Evolutionary conservation across 1,139 yeast genomes (phyloP).

Genomic region (Geotrichum macrosporum): DNA sequence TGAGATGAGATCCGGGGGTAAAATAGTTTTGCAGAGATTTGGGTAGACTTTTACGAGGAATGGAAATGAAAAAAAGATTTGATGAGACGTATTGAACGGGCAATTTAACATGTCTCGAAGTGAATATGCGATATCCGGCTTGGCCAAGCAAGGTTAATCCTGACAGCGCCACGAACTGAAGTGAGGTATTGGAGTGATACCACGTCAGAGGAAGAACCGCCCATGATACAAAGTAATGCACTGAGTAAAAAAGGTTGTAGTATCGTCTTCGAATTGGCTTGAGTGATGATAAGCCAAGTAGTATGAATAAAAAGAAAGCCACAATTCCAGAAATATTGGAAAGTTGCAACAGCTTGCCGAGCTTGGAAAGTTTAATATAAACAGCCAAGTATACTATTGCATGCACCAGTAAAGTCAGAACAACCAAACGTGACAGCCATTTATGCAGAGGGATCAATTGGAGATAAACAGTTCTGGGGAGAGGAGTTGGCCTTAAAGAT

Average conservation of each 20-base stretch:
- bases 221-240: slow-evolving; percentile 70
- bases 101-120: slow-evolving; percentile 39
- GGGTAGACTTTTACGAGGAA: slow-evolving; percentile 42
- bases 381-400: slow-evolving; percentile 56
- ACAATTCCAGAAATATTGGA: slow-evolving; percentile 63
- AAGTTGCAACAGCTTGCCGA: slow-evolving; percentile 46
- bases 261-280: slow-evolving; percentile 52
- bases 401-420: slow-evolving; percentile 60
- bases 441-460: slow-evolving; percentile 76
- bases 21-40: slow-evolving; percentile 29
- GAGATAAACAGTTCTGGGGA: slow-evolving; percentile 67
- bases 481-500: slow-evolving; percentile 70
- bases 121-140: slow-evolving; percentile 37
- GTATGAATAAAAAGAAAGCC: slow-evolving; percentile 56
- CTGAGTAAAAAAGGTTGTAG: slow-evolving; percentile 57
- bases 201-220: slow-evolving; percentile 55
- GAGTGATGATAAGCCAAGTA: slow-evolving; percentile 58
- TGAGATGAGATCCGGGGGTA: slow-evolving; percentile 53
- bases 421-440: slow-evolving; percentile 75
- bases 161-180: slow-evolving; percentile 46
- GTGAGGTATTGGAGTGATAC: slow-evolving; percentile 60
- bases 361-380: slow-evolving; percentile 47
- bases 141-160: slow-evolving; percentile 32
- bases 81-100: slow-evolving; percentile 47
- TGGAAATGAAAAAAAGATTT: slow-evolving; percentile 44